Percentiles rank a stretch among this genome's conserved stretches.
Conservation (phyloP, 805 yeast species). For the Diddensiella transvaalensis region DNA sequence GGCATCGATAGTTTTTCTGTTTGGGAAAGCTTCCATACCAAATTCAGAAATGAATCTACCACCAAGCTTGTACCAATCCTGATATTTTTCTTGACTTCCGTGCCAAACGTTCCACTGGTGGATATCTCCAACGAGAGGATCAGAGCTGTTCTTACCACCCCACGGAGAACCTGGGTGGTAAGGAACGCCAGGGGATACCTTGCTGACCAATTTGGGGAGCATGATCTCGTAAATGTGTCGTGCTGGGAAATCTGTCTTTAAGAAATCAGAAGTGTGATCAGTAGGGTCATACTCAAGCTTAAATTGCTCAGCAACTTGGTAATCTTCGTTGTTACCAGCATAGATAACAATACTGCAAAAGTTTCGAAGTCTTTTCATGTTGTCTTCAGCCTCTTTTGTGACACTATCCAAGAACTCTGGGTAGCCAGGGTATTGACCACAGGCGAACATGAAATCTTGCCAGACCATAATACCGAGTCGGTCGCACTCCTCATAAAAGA, state of each 20-base stretch:
- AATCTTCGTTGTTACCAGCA: slow-evolving; percentile 49
- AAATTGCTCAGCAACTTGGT: slow-evolving; percentile 41
- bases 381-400: slow-evolving; percentile 37
- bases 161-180: slow-evolving; percentile 51
- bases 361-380: slow-evolving; percentile 41
- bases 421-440: slow-evolving; percentile 51
- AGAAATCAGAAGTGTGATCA: slow-evolving; percentile 19
- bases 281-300: slow-evolving; percentile 32
- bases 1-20: slow-evolving; percentile 35
- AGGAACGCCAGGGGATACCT: slow-evolving; percentile 30
- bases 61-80: slow-evolving; percentile 44
- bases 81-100: slow-evolving; percentile 48
- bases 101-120: slow-evolving; percentile 62
- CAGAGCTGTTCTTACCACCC: slow-evolving; percentile 40
- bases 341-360: slow-evolving; percentile 40
- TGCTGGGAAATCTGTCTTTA: slow-evolving; percentile 39
- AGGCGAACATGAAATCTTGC: slow-evolving; percentile 59
- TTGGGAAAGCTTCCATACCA: slow-evolving; percentile 51
- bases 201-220: slow-evolving; percentile 37
- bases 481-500: slow-evolving; percentile 45
- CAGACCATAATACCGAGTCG: slow-evolving; percentile 44
- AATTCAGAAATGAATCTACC: slow-evolving; percentile 53
- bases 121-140: slow-evolving; percentile 44
- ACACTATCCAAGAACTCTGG: slow-evolving; percentile 37
- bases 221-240: slow-evolving; percentile 40